These are phyloP conservation scores for Roridomyces roridus DNA, from an alignment of 768 basidiomycete genomes.

Conservation along the genomic window DNA sequence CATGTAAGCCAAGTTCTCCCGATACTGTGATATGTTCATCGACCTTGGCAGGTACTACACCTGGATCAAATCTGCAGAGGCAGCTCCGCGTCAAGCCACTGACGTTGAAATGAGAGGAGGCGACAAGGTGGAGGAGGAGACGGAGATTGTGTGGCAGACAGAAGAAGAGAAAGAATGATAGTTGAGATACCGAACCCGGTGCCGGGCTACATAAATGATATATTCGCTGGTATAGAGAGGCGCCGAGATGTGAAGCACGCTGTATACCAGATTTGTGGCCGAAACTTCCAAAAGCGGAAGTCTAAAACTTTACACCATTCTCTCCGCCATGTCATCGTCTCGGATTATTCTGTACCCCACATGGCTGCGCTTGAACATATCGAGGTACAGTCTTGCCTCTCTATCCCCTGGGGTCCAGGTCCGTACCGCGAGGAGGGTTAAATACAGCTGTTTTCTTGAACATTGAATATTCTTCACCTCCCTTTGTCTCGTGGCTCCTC, in stretches of 20 bases:
- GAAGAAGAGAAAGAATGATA: slow-evolving; percentile 24
- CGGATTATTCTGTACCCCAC: not conserved
- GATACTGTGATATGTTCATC: not conserved
- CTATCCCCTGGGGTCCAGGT: no score
- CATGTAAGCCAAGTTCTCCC: slow-evolving; percentile 48
- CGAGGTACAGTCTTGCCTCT: no score
- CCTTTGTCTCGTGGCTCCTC: no score
- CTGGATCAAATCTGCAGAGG: slow-evolving; percentile 46
- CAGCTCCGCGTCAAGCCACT: slow-evolving; percentile 35
- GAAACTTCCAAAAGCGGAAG: not conserved
- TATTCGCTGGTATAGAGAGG: no score
- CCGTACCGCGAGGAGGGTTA: no score
- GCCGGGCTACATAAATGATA: no score
- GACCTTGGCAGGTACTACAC: slow-evolving; percentile 55
- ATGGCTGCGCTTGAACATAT: not conserved
- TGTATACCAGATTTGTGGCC: no score
- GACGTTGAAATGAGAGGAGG: slow-evolving; percentile 46
- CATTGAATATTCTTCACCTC: no score
- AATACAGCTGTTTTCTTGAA: no score
- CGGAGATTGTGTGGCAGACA: slow-evolving; percentile 29
- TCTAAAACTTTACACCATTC: not conserved
- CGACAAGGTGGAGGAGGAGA: slow-evolving; percentile 30
- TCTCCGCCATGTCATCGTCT: not conserved
- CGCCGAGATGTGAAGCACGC: no score
- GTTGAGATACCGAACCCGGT: not conserved